Evolutionary conservation across 2,329 filamentous ascomycete genomes (phyloP).

Genomic region (Aplosporella prunicola): DNA sequence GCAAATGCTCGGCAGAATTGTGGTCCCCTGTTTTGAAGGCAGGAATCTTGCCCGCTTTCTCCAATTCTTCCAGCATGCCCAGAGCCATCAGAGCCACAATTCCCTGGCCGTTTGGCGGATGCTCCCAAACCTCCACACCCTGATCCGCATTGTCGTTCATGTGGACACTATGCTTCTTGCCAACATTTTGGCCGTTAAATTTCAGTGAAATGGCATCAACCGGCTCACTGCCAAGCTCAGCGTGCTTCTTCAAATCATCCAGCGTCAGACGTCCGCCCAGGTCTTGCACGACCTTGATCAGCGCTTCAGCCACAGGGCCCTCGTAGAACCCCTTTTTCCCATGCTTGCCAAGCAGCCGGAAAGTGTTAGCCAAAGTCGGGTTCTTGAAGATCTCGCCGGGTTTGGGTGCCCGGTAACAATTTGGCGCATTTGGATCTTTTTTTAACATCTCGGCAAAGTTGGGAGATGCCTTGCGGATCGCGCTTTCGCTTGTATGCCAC

Average conservation of each 20-base stretch:
- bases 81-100: slow-evolving; percentile 92
- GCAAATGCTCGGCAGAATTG: slow-evolving; percentile 66
- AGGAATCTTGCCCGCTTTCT: slow-evolving; percentile 64
- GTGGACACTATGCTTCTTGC: slow-evolving; percentile 31
- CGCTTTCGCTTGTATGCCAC: slow-evolving; percentile 61
- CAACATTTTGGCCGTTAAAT: slow-evolving; percentile 58
- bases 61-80: slow-evolving; percentile 80
- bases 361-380: slow-evolving; percentile 69
- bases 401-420: slow-evolving; percentile 63
- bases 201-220: slow-evolving; percentile 76
- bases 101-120: slow-evolving; percentile 92
- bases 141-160: slow-evolving; percentile 31
- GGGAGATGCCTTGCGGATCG: slow-evolving; percentile 64
- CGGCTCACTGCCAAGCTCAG: slow-evolving; percentile 63
- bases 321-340: slow-evolving; percentile 89
- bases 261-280: slow-evolving; percentile 70
- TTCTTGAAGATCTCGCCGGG: slow-evolving; percentile 87
- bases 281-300: slow-evolving; percentile 67
- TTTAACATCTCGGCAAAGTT: slow-evolving; percentile 86
- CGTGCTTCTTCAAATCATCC: slow-evolving; percentile 71
- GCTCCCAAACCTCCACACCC: slow-evolving; percentile 83
- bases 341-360: slow-evolving; percentile 64
- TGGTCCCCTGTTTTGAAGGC: slow-evolving; percentile 62
- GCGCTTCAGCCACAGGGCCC: slow-evolving; percentile 69
- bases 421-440: slow-evolving; percentile 54